Evolutionary conservation across 177 flowering plant species (phyloP), one percentile per base, ranked within the genome.

Genomic region (Tripterygium wilfordii): DNA sequence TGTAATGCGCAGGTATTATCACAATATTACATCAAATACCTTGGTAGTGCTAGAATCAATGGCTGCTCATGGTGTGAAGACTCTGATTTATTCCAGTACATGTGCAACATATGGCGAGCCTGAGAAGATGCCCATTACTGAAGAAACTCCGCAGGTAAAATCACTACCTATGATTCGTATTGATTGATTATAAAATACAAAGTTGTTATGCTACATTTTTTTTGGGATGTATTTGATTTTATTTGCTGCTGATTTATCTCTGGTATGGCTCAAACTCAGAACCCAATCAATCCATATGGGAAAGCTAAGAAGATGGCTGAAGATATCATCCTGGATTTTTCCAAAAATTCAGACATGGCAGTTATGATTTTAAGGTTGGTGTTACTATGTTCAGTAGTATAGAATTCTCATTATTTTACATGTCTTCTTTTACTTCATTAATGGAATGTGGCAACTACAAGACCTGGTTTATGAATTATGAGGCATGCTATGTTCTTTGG

Each of bases 271-370:
- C n/a, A n/a, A 27, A 19, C 63, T 40, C 75, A 91, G 99, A 59
- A 55, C 39, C 97, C 99, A 17, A 89, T 89, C 23, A 94, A 94
- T 63, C 99, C 99, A 36, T 94, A 94, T 67, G 99, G 99, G 43
- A 94, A 94, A 70, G 99, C 99, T 36, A 89, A 89, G 81, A 94
- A 94, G 69, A 94, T 94, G 99, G 80, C 99, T 7, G 99, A 94
- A 61, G 99, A 94, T 63, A 83, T 94, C 29, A 87, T 94, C 31
- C 67, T 87, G 24, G 99, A 94, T 62, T 87, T 89, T 61, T 80
- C 95, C 18, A 87, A 67, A 54, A 94, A 75, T 49, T 83, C 96
- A 10, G 71, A 83, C 56, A 87, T 94, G 97, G 96, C 97, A 40
- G 85, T 94, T 60, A 94, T 94, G 96, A 94, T 94, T 30, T 58